Evolutionary conservation across 2,329 filamentous ascomycete species (phyloP).

Genomic region (Cladosporium sp.): DNA sequence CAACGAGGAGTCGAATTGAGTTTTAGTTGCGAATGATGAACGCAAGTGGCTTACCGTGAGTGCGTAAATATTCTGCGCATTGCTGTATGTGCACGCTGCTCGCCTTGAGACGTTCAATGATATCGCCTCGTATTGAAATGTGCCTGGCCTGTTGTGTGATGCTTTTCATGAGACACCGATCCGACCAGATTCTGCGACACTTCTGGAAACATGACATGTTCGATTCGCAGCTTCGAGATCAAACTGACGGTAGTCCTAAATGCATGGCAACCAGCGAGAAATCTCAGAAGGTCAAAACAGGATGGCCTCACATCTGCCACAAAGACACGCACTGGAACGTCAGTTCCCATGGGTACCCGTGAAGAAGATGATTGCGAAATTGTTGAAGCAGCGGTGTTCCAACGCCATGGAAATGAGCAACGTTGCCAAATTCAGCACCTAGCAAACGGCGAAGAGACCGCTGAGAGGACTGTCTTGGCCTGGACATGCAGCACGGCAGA

Average conservation of each 20-base stretch:
- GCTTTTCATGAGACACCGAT: background rate
- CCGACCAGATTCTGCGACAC: background rate
- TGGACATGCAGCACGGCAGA: background rate
- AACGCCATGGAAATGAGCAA: background rate
- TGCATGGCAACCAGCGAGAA: background rate
- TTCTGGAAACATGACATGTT: background rate
- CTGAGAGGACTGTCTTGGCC: background rate
- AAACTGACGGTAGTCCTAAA: background rate
- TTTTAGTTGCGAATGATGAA: background rate
- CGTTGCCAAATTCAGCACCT: background rate
- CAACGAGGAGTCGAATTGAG: background rate
- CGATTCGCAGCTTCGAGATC: background rate
- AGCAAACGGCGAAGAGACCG: background rate
- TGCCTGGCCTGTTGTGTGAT: background rate
- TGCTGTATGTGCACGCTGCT: background rate
- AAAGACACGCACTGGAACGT: background rate
- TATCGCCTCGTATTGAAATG: background rate
- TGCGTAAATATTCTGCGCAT: background rate
- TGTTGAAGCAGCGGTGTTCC: background rate
- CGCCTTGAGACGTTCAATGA: background rate
- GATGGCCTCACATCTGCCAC: background rate
- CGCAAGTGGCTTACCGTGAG: background rate
- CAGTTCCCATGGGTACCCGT: background rate
- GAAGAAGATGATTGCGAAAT: background rate
- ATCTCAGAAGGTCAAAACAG: background rate